Conservation (phyloP, 2,329 filamentous ascomycete species). For the Epichloe typhina region DNA sequence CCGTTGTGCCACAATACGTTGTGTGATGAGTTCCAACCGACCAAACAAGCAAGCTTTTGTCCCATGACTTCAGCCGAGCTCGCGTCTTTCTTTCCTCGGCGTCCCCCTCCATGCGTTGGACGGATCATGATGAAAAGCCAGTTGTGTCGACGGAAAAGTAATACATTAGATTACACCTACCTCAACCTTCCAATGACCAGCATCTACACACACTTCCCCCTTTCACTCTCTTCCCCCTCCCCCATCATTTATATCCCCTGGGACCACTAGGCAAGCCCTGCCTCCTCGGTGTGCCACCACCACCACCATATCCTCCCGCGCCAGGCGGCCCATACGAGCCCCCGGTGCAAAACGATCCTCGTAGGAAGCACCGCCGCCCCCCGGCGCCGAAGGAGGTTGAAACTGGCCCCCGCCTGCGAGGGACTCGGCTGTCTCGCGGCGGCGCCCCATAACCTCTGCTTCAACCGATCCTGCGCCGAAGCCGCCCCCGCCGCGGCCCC, state of each 20-base stretch:
- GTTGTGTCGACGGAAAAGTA: background rate
- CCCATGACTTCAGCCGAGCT: too few species aligned
- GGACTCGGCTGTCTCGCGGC: constrained; percentile 45
- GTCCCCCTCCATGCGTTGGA: too few species aligned
- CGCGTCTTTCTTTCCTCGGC: too few species aligned
- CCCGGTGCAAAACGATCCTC: constrained; percentile 33
- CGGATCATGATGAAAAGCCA: too few species aligned
- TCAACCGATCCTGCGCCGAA: constrained; percentile 69
- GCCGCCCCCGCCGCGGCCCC: constrained; percentile 19
- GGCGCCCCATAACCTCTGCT: constrained; percentile 62
- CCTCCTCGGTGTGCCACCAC: constrained; percentile 19
- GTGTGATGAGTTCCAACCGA: too few species aligned
- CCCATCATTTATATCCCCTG: constrained; percentile 22
- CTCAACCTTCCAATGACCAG: background rate
- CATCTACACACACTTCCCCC: background rate
- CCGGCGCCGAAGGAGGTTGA: constrained; percentile 25
- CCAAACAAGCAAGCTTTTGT: too few species aligned
- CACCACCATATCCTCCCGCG: constrained; percentile 23
- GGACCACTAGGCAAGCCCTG: constrained; percentile 35
- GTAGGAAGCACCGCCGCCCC: constrained; percentile 17
- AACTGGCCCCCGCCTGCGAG: constrained; percentile 30
- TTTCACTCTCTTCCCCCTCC: background rate
- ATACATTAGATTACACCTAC: background rate
- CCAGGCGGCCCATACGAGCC: constrained; percentile 28
- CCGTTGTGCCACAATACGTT: too few species aligned